phyloP scores from a whole-genome alignment of 108 stramenopile genomes.

The Conticribra weissflogii region DNA sequence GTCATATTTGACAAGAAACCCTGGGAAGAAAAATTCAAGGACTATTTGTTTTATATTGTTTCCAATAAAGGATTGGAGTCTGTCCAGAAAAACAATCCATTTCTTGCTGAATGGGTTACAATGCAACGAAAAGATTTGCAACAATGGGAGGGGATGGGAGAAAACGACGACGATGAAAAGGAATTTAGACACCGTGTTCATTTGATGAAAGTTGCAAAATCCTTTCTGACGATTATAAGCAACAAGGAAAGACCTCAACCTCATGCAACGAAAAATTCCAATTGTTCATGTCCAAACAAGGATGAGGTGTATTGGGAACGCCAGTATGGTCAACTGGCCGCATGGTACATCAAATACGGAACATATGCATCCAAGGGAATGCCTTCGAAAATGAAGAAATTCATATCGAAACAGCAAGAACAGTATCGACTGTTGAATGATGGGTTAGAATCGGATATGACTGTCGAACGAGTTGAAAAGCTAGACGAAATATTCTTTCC shows the following conservation, averaged over 20 bases:
- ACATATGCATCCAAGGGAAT: constrained; percentile 32
- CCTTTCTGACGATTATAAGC: constrained; percentile 13
- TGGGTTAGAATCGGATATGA: constrained; percentile 30
- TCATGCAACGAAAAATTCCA: constrained; percentile 10
- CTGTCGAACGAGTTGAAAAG: constrained; percentile 26
- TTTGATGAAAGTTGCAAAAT: constrained; percentile 24
- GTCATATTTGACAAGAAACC: constrained; percentile 38
- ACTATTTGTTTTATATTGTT: constrained; percentile 30
- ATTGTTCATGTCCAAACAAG: constrained; percentile 9
- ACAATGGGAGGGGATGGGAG: not conserved
- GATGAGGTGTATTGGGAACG: constrained; percentile 30
- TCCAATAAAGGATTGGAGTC: constrained; percentile 19
- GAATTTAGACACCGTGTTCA: constrained; percentile 10
- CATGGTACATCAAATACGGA: constrained; percentile 41
- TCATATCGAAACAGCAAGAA: constrained; percentile 37
- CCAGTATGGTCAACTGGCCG: constrained; percentile 26
- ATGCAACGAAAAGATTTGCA: constrained; percentile 18
- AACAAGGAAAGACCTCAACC: constrained; percentile 9
- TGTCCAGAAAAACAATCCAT: constrained; percentile 24
- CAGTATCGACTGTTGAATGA: constrained; percentile 26
- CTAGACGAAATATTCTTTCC: constrained; percentile 32
- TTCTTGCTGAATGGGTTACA: constrained; percentile 29
- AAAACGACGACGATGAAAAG: not conserved
- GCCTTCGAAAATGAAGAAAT: constrained; percentile 35
- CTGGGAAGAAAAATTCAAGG: constrained; percentile 41